Evolutionary conservation across 108 stramenopile species (phyloP).

Genomic region (Cylindrotheca fusiformis): DNA sequence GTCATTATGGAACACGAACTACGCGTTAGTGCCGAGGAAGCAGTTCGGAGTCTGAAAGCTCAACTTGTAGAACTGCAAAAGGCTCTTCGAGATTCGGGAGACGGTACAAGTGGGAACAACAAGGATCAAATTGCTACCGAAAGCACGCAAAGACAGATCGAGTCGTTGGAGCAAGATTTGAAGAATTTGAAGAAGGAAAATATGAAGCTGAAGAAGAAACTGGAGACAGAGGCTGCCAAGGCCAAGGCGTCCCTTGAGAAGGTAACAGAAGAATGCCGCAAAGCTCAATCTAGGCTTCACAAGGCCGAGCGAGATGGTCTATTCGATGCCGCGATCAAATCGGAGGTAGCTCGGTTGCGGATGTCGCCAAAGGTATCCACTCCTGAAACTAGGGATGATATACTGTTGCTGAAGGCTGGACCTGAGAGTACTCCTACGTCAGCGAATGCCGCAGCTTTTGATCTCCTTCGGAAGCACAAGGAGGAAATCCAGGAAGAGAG

Average conservation of each 20-base stretch:
- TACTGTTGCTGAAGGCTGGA: not conserved
- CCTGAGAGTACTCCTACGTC: not conserved
- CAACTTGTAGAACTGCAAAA: slow-evolving; percentile 44
- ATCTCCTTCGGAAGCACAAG: slow-evolving; percentile 47
- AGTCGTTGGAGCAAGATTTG: slow-evolving; percentile 29
- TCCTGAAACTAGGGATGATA: slow-evolving; percentile 18
- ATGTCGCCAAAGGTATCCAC: slow-evolving; percentile 8
- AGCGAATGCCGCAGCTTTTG: slow-evolving; percentile 32
- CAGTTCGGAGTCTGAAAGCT: slow-evolving; percentile 35
- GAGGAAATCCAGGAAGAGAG: slow-evolving; percentile 61
- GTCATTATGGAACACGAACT: slow-evolving; percentile 69
- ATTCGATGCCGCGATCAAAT: slow-evolving; percentile 50
- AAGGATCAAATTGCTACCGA: not conserved
- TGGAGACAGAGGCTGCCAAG: slow-evolving; percentile 27
- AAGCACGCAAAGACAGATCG: not conserved
- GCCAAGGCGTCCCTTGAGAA: slow-evolving; percentile 19
- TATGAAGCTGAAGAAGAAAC: slow-evolving; percentile 22
- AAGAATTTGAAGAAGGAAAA: slow-evolving; percentile 27
- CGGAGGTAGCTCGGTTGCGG: slow-evolving; percentile 57
- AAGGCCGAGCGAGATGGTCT: slow-evolving; percentile 54
- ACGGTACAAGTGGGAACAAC: not conserved
- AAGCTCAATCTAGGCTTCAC: slow-evolving; percentile 25
- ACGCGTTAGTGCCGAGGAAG: slow-evolving; percentile 53
- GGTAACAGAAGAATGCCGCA: slow-evolving; percentile 37
- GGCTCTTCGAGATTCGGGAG: not conserved